A percentile compares a stretch with the other conserved stretches of the same genome.
These are phyloP conservation scores for Medicago truncatula DNA, from an alignment of 306 rosid genomes.

Conservation along the genomic window DNA sequence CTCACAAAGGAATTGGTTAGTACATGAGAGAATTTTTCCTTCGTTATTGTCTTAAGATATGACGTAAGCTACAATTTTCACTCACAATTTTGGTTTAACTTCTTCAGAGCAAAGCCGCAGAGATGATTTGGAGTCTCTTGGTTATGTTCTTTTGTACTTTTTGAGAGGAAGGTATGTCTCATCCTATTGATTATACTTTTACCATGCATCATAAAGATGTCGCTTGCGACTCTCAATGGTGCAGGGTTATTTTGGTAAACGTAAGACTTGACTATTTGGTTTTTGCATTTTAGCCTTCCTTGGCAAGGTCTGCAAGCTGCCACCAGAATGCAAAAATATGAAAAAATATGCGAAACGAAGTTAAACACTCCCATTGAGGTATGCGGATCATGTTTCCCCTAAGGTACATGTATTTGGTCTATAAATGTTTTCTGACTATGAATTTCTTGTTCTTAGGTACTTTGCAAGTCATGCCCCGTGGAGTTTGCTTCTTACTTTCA, in stretches of 20 bases:
- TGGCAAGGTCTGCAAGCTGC: slow-evolving; percentile 88
- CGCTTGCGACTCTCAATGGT: background rate
- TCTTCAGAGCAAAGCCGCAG: slow-evolving; percentile 49
- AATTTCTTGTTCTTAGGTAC: slow-evolving; percentile 46
- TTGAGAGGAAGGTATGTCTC: slow-evolving; percentile 47
- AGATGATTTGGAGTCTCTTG: slow-evolving; percentile 51
- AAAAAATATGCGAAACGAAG: slow-evolving; percentile 69
- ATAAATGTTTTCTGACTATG: background rate
- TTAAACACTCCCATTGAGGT: slow-evolving; percentile 78
- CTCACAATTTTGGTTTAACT: background rate
- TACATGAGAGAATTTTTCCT: background rate
- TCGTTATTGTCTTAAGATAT: background rate
- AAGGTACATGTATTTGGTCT: background rate
- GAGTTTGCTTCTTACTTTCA: slow-evolving; percentile 76
- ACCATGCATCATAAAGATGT: too few relatives aligned
- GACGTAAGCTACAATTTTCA: background rate
- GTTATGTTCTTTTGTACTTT: slow-evolving; percentile 47
- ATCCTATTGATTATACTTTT: background rate
- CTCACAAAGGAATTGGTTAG: slow-evolving; percentile 63
- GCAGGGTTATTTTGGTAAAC: background rate
- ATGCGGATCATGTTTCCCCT: background rate
- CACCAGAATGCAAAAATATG: slow-evolving; percentile 70
- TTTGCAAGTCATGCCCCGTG: slow-evolving; percentile 65
- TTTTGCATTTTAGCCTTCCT: slow-evolving; percentile 68
- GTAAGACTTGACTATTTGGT: slow-evolving; percentile 30